Evolutionary conservation across 2,329 filamentous ascomycete species (phyloP), one percentile per base, ranked within the genome.

Genomic region (Pseudogymnoascus pannorum): DNA sequence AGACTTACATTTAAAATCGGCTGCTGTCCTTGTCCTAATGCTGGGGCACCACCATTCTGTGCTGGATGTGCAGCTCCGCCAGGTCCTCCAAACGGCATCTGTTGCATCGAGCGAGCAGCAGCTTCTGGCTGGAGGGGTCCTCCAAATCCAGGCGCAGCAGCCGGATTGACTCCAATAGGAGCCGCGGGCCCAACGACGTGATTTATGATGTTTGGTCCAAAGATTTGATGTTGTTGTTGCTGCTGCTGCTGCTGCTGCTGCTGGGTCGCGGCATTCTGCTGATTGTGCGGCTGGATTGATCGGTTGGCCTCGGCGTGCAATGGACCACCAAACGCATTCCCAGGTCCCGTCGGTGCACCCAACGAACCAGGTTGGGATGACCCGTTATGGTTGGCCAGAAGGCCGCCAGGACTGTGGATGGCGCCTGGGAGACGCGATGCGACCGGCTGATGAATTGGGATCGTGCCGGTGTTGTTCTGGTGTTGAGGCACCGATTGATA

Each of bases 401-500:
- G 81, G 7, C 93, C 93, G 67, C 94, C 93, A 1, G 93, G 93
- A 51, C 92, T 95, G 72, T 96, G 93, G 61, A 97, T 95, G 59
- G 91, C 88, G 65, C 87, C 88, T 62, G 88, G 77, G 65, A 91
- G 79, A 75, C 92, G 80, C 71, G 92, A 86, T 64, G 93, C 93
- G 63, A 97, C 92, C 4, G 93, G 93, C 74, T 97, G 93, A 75
- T 97, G 93, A 68, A 97, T 87, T 60, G 92, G 91, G 60, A 96
- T 90, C 2, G 92, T 91, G 62, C 88, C 91, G 38, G 90, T 87
- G 71, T 90, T 92, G 75, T 88, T 94, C 74, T 97, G 92, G 71
- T 94, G 91, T 24, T 88, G 86, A 63, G 89, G 83, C 58, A 74
- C 72, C 18, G 84, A 82, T 68, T 87, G 87, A 70, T 86, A 87